Evolutionary conservation across 2,329 filamentous ascomycete genomes (phyloP), one percentile per base, ranked within the genome.

Genomic region (Aspergillus proliferans): DNA sequence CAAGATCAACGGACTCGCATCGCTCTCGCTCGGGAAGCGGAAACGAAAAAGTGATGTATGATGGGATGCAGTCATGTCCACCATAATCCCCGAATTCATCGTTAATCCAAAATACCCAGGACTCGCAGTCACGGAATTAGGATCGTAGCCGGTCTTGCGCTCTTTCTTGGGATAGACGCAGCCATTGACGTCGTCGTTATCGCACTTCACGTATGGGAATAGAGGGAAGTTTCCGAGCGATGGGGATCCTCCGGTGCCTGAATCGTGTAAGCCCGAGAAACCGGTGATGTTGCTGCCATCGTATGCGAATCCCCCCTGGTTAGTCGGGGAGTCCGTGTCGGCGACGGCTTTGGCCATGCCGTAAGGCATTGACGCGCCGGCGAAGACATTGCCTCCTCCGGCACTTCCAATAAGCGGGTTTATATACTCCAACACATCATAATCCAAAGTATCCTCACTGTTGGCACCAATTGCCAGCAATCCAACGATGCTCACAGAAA

Each of bases 161-260:
- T 73, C 67, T 44, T 66, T 71, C 59, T 83, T 82, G 5, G 79
- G 78, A 53, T 81, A 87, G 2, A 68, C 70, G 62, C 85, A 87
- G 12, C 72, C 73, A 63, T 87, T 73, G 50, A 88, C 68, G 24
- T 82, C 76, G 52, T 85, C 80, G 34, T 71, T 74, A 0, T 73
- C 70, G 56, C 86, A 89, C 33, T 74, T 73, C 8, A 76, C 69
- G 57, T 86, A 84, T 0, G 85, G 77, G 56, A 89, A 88, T 1
- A 88, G 70, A 1, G 86, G 82, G 47, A 88, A 88, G 60, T 87
- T 87, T 5, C 86, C 86, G 1, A 89, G 71, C 4, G 83, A 87
- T 0, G 85, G 83, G 9, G 67, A 60, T 30, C 71, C 72, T 46
- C 75, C 75, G 41, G 75, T 78, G 8, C 76, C 76, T 12, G 68